Evolutionary conservation across 2,329 filamentous ascomycete species (phyloP).

Genomic region (Aurifilum marmelostoma): DNA sequence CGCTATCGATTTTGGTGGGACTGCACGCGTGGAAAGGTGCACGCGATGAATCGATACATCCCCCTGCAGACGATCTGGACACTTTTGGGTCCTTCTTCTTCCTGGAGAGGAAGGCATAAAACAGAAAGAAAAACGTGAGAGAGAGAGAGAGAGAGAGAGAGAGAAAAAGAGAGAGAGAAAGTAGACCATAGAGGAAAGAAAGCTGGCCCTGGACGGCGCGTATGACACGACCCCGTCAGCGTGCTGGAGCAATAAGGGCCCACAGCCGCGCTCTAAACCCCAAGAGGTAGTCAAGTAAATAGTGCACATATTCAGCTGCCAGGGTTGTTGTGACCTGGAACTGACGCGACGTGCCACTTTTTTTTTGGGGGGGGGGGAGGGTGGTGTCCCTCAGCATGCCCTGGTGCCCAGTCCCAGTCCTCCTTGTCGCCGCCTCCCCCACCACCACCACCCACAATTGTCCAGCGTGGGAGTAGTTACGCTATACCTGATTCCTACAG

Average conservation of each 20-base stretch:
- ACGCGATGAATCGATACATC: too few species aligned
- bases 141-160: too few species aligned
- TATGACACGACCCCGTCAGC: neutral
- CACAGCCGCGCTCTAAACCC: slow-evolving; percentile 10
- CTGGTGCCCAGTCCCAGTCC: neutral
- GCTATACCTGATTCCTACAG: slow-evolving; percentile 6
- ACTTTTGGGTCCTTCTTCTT: too few species aligned
- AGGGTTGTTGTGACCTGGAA: slow-evolving; percentile 9
- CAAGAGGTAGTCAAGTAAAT: slow-evolving; percentile 28
- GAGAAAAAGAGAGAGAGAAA: neutral
- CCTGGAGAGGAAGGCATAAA: too few species aligned
- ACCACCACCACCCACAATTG: too few species aligned
- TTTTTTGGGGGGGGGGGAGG: too few species aligned
- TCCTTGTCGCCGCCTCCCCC: slow-evolving; percentile 5
- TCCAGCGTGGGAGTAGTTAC: neutral
- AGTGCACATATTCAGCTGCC: slow-evolving; percentile 13
- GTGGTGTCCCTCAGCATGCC: too few species aligned
- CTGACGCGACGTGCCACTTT: slow-evolving; percentile 24
- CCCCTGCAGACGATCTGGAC: too few species aligned
- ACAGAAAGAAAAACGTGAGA: neutral
- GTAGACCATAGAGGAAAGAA: neutral
- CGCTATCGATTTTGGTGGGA: too few species aligned
- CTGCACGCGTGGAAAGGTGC: too few species aligned
- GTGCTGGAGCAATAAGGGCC: neutral
- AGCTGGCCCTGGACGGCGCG: neutral